A percentile compares a stretch with the other conserved stretches of the same genome.
These are phyloP conservation scores for Exidia glandulosa DNA, from an alignment of 768 basidiomycete species.

Conservation along the genomic window DNA sequence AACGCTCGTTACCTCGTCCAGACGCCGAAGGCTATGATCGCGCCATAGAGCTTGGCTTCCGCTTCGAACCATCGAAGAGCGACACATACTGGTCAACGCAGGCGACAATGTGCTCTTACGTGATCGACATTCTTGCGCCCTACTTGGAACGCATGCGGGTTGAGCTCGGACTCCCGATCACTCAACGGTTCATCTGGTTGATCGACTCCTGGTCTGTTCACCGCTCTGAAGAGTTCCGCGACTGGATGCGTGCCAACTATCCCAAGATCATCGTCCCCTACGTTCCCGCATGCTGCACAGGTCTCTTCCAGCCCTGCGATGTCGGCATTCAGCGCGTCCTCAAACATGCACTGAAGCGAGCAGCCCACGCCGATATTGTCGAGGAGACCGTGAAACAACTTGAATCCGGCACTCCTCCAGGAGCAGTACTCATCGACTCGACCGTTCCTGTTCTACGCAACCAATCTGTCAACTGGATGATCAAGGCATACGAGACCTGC, in stretches of 20 bases:
- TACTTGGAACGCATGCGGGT: neutral
- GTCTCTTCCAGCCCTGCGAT: constrained; percentile 21
- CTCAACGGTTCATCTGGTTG: constrained; percentile 12
- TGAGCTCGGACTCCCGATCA: neutral
- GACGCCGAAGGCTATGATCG: constrained; percentile 12
- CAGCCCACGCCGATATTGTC: constrained; percentile 26
- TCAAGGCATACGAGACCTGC: constrained; percentile 19
- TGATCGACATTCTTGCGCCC: neutral
- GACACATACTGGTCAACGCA: constrained; percentile 2
- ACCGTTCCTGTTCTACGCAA: constrained; percentile 16
- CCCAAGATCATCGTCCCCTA: constrained; percentile 15
- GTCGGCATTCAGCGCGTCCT: constrained; percentile 26
- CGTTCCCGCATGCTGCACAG: constrained; percentile 15
- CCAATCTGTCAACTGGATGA: constrained; percentile 20
- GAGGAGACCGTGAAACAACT: constrained; percentile 18
- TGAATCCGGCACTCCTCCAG: constrained; percentile 5
- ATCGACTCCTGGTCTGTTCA: constrained; percentile 28
- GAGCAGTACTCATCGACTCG: constrained; percentile 7
- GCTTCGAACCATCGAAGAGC: constrained; percentile 16
- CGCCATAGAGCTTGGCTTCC: constrained; percentile 12
- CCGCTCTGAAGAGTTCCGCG: constrained; percentile 20
- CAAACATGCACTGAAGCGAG: constrained; percentile 22
- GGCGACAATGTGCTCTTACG: neutral
- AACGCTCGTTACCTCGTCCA: constrained; percentile 14
- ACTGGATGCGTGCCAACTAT: constrained; percentile 18